Evolutionary conservation across 2,329 filamentous ascomycete genomes (phyloP).

Genomic region (Nemania sp.): DNA sequence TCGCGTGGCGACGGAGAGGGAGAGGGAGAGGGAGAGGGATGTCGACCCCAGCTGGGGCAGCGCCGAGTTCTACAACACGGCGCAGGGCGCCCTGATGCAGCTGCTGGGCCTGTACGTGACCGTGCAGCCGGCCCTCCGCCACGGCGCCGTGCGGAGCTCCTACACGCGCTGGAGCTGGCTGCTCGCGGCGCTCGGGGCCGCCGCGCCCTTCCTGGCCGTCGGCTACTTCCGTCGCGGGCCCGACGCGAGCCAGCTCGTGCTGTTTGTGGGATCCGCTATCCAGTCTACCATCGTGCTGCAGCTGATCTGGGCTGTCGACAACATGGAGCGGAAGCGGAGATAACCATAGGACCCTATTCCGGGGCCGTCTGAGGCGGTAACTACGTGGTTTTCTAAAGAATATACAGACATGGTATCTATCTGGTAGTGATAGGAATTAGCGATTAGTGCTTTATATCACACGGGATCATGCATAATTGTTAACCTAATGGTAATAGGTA

Average conservation of each 20-base stretch:
- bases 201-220: not conserved
- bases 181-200: not conserved
- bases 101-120: conserved; percentile 5
- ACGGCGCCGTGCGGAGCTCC: not conserved
- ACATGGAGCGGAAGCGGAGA: conserved; percentile 4
- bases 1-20: not conserved
- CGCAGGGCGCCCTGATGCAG: conserved; percentile 5
- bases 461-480: too few relatives aligned
- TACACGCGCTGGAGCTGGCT: conserved; percentile 7
- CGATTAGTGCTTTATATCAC: too few relatives aligned
- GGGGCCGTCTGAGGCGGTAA: too few relatives aligned
- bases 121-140: conserved; percentile 2
- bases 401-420: too few relatives aligned
- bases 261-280: conserved; percentile 11
- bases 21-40: not conserved
- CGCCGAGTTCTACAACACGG: conserved; percentile 5
- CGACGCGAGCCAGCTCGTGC: conserved; percentile 1
- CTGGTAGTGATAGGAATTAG: too few relatives aligned
- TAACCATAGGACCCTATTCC: not conserved
- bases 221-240: not conserved
- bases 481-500: too few relatives aligned
- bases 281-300: conserved; percentile 12
- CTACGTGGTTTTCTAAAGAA: too few relatives aligned
- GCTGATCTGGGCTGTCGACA: conserved; percentile 5
- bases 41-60: not conserved